A percentile compares a stretch with the other conserved stretches of the same genome.
These are phyloP conservation scores for Rhododendron mucronatum DNA, from an alignment of 148 eudicot species.

Conservation along the genomic window DNA sequence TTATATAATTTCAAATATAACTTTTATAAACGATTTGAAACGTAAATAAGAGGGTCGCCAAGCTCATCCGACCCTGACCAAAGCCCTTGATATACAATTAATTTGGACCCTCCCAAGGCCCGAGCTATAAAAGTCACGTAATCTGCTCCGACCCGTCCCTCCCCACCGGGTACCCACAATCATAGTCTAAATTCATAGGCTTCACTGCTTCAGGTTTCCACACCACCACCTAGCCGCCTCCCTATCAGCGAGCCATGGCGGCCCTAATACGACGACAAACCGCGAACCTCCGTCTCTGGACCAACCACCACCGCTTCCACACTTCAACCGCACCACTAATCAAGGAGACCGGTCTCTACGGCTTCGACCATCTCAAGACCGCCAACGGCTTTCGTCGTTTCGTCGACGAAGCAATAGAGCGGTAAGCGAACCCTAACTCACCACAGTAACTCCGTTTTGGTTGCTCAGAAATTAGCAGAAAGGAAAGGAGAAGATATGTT, in stretches of 20 bases:
- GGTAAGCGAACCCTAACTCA: slow-evolving; percentile 28
- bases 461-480: neutral
- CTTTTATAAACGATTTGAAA: no score
- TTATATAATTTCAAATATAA: no score
- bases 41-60: no score
- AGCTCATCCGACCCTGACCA: no score
- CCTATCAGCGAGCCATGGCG: slow-evolving; percentile 17
- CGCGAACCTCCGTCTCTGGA: slow-evolving; percentile 6
- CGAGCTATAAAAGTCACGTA: no score
- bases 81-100: no score
- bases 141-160: no score
- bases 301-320: slow-evolving; percentile 21
- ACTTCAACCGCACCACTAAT: slow-evolving; percentile 36
- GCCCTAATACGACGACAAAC: slow-evolving; percentile 18
- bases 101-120: no score
- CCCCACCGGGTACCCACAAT: no score
- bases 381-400: slow-evolving; percentile 77
- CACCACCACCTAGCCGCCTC: neutral
- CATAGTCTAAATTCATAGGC: no score
- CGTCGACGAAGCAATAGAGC: slow-evolving; percentile 79
- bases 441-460: neutral
- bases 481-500: neutral
- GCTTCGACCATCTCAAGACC: slow-evolving; percentile 61
- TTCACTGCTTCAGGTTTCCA: neutral
- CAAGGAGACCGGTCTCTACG: slow-evolving; percentile 70